A percentile compares a stretch with the other conserved stretches of the same genome.
phyloP scores from a whole-genome alignment of 2,329 filamentous ascomycete species.

The Zasmidium citrigriseum region DNA sequence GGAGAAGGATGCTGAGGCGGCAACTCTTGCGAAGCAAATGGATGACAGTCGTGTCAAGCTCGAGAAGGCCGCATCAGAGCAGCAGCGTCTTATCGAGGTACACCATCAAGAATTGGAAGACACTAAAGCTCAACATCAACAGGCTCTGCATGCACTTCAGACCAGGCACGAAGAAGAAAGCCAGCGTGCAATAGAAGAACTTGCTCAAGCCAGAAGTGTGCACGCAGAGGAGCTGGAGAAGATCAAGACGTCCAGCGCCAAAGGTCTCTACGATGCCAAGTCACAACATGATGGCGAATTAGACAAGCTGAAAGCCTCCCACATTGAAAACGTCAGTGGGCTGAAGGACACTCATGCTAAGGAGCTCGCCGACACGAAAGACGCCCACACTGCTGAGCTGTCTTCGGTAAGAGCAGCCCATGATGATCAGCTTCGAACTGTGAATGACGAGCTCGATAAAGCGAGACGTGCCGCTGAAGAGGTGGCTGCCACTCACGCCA shows the following conservation, averaged over 20 bases:
- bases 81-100: background rate
- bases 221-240: constrained; percentile 3
- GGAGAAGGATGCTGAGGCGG: constrained; percentile 1
- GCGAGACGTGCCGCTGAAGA: constrained; percentile 8
- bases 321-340: background rate
- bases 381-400: constrained; percentile 8
- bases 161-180: constrained; percentile 6
- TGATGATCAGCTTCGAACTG: constrained; percentile 7
- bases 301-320: background rate
- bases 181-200: constrained; percentile 1
- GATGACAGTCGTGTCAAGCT: constrained; percentile 17
- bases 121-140: constrained; percentile 9
- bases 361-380: background rate
- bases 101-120: constrained; percentile 14
- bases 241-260: background rate
- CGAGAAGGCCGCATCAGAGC: constrained; percentile 3
- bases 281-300: constrained; percentile 6
- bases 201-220: background rate
- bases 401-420: constrained; percentile 8
- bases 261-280: constrained; percentile 2
- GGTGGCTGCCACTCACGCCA: background rate
- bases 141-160: constrained; percentile 2
- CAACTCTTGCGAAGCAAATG: constrained; percentile 6
- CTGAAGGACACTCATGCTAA: constrained; percentile 11
- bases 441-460: constrained; percentile 9